Evolutionary conservation across 257 asterid genomes (phyloP).

Genomic region (Marsdenia floribunda): DNA sequence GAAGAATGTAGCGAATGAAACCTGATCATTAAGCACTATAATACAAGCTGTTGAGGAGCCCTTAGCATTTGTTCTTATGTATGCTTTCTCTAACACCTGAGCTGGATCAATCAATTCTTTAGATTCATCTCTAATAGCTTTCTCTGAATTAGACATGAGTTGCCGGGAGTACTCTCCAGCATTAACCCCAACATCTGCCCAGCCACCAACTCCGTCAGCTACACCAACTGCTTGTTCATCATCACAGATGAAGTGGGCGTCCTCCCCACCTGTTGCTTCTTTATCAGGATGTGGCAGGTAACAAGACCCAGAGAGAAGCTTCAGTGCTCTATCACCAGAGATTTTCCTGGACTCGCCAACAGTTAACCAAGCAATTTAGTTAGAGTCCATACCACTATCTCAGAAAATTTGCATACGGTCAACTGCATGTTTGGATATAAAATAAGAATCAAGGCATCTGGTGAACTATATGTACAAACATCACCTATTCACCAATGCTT

Average conservation of each 20-base stretch:
- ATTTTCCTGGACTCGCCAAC: conserved; percentile 20
- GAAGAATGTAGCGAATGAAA: conserved; percentile 11
- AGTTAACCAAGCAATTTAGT: conserved; percentile 3
- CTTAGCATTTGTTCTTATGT: conserved; percentile 48
- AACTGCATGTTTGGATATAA: not conserved
- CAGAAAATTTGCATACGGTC: not conserved
- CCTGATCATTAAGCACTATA: conserved; percentile 65
- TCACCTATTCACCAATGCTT: not conserved
- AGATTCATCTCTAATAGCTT: conserved; percentile 45
- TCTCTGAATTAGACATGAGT: conserved; percentile 67
- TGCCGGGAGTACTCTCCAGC: conserved; percentile 82
- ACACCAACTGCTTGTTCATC: conserved; percentile 78
- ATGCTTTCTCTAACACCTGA: conserved; percentile 68
- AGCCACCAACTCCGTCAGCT: conserved; percentile 97
- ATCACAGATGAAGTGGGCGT: conserved; percentile 74
- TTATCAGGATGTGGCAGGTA: conserved; percentile 87
- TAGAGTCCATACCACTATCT: conserved; percentile 1
- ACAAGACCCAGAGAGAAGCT: conserved; percentile 69
- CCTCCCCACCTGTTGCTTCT: conserved; percentile 86
- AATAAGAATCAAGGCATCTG: not conserved
- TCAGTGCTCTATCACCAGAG: conserved; percentile 26
- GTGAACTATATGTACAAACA: not conserved
- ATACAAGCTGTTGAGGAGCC: conserved; percentile 96
- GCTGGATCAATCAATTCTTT: conserved; percentile 48
- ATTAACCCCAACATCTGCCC: conserved; percentile 88